These are phyloP conservation scores for Pterulicium gracile DNA, from an alignment of 1,284 basidiomycete species.

Conservation along the genomic window DNA sequence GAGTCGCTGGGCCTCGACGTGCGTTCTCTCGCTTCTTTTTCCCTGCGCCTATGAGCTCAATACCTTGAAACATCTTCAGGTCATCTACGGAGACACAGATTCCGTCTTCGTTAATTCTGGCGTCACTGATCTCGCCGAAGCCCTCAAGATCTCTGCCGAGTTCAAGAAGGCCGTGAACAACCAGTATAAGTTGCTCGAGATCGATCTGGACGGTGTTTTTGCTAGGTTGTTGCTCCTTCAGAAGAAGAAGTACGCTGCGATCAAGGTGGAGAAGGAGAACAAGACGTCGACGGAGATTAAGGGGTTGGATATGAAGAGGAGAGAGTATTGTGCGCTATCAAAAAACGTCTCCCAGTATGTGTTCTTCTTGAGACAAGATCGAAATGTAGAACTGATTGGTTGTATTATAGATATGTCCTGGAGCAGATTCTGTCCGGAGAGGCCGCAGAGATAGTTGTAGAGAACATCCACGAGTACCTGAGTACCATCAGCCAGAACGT, in stretches of 20 bases:
- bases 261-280: slow-evolving; percentile 80
- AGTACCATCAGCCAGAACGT: slow-evolving; percentile 66
- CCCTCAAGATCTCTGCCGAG: slow-evolving; percentile 82
- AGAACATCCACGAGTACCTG: slow-evolving; percentile 91
- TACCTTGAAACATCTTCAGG: too few species aligned
- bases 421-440: slow-evolving; percentile 90
- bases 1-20: slow-evolving; percentile 87
- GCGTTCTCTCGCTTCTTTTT: slow-evolving; percentile 16
- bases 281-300: slow-evolving; percentile 84
- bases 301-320: slow-evolving; percentile 97
- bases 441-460: slow-evolving; percentile 81
- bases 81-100: slow-evolving; percentile 98
- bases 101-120: slow-evolving; percentile 99
- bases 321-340: slow-evolving; percentile 89
- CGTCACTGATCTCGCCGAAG: slow-evolving; percentile 79
- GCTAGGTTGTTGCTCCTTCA: slow-evolving; percentile 88
- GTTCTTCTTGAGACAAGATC: background rate
- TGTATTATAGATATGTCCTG: slow-evolving; percentile 60
- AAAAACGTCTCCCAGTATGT: slow-evolving; percentile 88
- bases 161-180: slow-evolving; percentile 98
- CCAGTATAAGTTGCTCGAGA: slow-evolving; percentile 90
- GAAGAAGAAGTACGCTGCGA: slow-evolving; percentile 99
- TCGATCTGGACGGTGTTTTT: slow-evolving; percentile 94
- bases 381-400: background rate
- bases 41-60: too few species aligned